Percentiles rank a stretch among this genome's conserved stretches.
These are phyloP conservation scores for Penicillium decumbens DNA, from an alignment of 2,329 filamentous ascomycete genomes.

Conservation along the genomic window DNA sequence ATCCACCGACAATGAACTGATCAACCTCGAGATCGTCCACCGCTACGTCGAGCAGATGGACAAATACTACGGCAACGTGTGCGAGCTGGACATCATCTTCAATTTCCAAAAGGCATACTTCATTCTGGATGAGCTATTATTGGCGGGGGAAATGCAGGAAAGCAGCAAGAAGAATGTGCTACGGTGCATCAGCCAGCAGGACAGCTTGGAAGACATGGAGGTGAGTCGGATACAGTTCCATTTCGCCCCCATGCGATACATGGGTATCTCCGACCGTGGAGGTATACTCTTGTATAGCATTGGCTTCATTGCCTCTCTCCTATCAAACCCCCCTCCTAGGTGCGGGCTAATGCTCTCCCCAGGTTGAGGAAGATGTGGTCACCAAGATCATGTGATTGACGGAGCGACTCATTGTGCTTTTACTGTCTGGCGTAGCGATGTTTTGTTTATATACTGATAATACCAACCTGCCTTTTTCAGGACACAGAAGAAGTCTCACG, in stretches of 20 bases:
- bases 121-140: conserved; percentile 90
- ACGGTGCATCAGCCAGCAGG: conserved; percentile 92
- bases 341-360: conserved; percentile 45
- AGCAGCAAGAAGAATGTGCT: conserved; percentile 99
- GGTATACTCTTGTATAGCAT: neutral
- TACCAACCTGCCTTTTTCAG: conserved; percentile 27
- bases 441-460: conserved; percentile 31
- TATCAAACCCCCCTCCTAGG: conserved; percentile 2
- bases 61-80: conserved; percentile 99
- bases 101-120: conserved; percentile 99
- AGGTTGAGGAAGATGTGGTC: conserved; percentile 81
- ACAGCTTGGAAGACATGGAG: conserved; percentile 98
- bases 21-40: conserved; percentile 97
- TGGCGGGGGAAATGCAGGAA: conserved; percentile 96
- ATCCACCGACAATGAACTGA: conserved; percentile 96
- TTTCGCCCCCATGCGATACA: neutral
- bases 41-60: conserved; percentile 99
- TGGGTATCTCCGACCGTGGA: neutral
- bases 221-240: conserved; percentile 55
- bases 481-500: conserved; percentile 28
- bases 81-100: conserved; percentile 99
- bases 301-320: neutral
- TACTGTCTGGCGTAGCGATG: conserved; percentile 17
- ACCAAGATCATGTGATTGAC: conserved; percentile 75
- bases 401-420: conserved; percentile 5